Evolutionary conservation across 202 grass and related monocot genomes (phyloP).

Genomic region (Schoenoplectus triqueter): DNA sequence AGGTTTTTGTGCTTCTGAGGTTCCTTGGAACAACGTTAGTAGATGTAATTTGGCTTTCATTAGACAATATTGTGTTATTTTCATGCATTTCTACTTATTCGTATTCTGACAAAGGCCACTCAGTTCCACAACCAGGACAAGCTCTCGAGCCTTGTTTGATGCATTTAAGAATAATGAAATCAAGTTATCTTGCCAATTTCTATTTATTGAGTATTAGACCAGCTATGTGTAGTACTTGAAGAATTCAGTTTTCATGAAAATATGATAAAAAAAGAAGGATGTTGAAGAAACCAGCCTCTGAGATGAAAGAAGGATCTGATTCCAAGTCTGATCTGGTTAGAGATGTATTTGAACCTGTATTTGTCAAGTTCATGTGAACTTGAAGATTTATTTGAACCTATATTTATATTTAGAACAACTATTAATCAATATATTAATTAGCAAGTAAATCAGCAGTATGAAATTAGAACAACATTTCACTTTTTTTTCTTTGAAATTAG

Average conservation of each 20-base stretch:
- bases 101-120: conserved; percentile 62
- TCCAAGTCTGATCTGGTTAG: conserved; percentile 72
- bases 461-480: too few species aligned
- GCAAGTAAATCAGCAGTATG: too few species aligned
- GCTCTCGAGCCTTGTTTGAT: conserved; percentile 56
- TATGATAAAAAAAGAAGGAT: conserved; percentile 59
- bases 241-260: neutral
- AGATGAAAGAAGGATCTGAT: conserved; percentile 90
- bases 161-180: conserved; percentile 6
- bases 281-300: conserved; percentile 69
- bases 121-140: conserved; percentile 63
- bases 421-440: too few species aligned
- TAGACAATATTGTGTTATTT: conserved; percentile 29
- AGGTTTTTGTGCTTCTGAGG: neutral
- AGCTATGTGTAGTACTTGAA: neutral
- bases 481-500: too few species aligned
- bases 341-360: neutral
- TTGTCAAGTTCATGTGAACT: too few species aligned
- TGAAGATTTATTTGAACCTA: too few species aligned
- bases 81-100: conserved; percentile 40
- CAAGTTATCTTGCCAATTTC: neutral
- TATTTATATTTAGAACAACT: too few species aligned
- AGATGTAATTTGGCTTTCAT: conserved; percentile 43
- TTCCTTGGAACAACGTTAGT: conserved; percentile 37
- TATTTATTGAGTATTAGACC: neutral